Evolutionary conservation across 768 basidiomycete species (phyloP), one percentile per base, ranked within the genome.

Genomic region (Kwoniella sp.): DNA sequence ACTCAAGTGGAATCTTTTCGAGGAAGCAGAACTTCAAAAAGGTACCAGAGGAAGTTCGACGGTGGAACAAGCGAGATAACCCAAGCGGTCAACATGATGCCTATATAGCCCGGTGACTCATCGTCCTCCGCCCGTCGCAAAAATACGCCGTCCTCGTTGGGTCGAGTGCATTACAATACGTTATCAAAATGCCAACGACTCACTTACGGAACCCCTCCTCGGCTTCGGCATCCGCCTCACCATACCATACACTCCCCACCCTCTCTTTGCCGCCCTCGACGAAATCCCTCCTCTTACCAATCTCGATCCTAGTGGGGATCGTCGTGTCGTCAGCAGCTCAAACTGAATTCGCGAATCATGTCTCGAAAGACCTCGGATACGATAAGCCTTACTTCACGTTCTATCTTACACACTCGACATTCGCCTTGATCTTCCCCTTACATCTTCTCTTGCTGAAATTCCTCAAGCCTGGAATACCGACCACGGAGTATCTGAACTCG

Each of bases 321-420:
- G 77, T 77, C 30, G 24, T 74, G 15, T 69, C 76, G 8, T 69
- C 69, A 19, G 74, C 77, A 17, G 63, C 69, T 2, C 77, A 80
- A 60, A 80, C 79, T 0, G 79, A 80, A 52, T 64, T 75, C 24
- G 75, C 79, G 10, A 73, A 78, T 47, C 88, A 92, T 80, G 86
- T 95, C 15, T 90, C 92, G 78, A 86, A 86, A 1, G 84, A 83
- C 0, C 81, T 91, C 29, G 86, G 83, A 33, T 99, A 90, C 81
- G 84, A 87, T 56, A 90, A 96, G 63, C 91, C 95, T 17, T 59
- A 58, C 40, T 68, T 65, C 33, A 63, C 64, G 25, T 93, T 92
- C 79, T 96, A 90, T 80, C 77, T 92, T 58, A 92, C 93, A 3
- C 95, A 98, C 78, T 89, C 90, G 7, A 80, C 80, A 0, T 90